Evolutionary conservation across 805 yeast genomes (phyloP), one percentile per base, ranked within the genome.

Genomic region (Candida nanaspora): DNA sequence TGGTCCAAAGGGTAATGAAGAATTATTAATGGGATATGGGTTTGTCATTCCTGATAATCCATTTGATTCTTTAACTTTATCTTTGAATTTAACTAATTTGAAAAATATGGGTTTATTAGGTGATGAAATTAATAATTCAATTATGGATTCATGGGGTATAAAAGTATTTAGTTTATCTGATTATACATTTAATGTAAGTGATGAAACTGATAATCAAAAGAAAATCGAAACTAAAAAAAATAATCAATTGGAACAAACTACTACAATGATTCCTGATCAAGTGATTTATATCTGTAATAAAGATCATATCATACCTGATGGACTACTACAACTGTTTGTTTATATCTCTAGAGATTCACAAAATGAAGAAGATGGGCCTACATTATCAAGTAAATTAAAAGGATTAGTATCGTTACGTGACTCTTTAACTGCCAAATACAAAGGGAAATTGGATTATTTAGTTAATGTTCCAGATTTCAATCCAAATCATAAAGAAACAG

Each of bases 1-100:
- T 59, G 97, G 96, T 2, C 78, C 84, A 40, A 88, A 87, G 58
- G 83, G 93, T 0, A 88, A 87, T 53, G 94, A 85, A 47, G 95
- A 86, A 47, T 59, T 88, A 22, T 59, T 89, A 6, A 62, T 88
- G 49, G 88, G 82, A 0, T 89, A 89, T 57, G 97, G 97, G 0
- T 89, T 89, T 59, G 72, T 78, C 9, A 37, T 79, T 2, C 70
- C 70, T 15, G 62, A 68, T 16, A 84, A 83, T 49, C 62, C 63
- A 9, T 76, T 76, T 28, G 91, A 85, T 46, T 53, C 65, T 4
- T 63, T 80, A 2, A 78, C 78, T 14, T 67, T 88, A 34, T 71
- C 82, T 5, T 66, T 87, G 42, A 76, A 76, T 52, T 62, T 85
- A 2, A 65, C 69, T 2, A 31, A 37, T 1, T 14, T 48, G 21